Evolutionary conservation across 2,329 filamentous ascomycete genomes (phyloP).

Genomic region (Pezicula rhizophila): DNA sequence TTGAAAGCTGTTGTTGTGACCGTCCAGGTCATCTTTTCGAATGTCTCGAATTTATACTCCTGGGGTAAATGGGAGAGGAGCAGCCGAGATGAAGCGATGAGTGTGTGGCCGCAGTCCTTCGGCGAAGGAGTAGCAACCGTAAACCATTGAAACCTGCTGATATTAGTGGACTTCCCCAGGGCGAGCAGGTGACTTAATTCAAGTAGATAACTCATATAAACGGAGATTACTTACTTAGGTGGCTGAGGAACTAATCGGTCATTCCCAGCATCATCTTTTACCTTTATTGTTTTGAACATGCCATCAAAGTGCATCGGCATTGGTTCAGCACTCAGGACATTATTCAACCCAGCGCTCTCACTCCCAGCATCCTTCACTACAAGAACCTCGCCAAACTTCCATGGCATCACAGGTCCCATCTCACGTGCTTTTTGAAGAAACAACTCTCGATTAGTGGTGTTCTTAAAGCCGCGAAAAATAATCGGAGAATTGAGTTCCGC

Average conservation of each 20-base stretch:
- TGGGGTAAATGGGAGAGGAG: slow-evolving; percentile 41
- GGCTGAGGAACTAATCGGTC: slow-evolving; percentile 36
- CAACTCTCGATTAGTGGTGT: slow-evolving; percentile 36
- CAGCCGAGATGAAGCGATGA: slow-evolving; percentile 46
- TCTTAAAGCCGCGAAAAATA: slow-evolving; percentile 44
- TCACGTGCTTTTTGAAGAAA: slow-evolving; percentile 41
- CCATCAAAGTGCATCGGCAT: slow-evolving; percentile 56
- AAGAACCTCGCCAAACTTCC: slow-evolving; percentile 47
- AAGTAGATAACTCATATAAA: too few relatives aligned
- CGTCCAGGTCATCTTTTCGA: slow-evolving; percentile 31
- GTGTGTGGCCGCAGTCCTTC: slow-evolving; percentile 44
- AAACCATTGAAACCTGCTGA: slow-evolving; percentile 45
- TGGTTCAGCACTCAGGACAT: slow-evolving; percentile 45
- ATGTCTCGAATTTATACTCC: slow-evolving; percentile 30
- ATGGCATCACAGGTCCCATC: slow-evolving; percentile 41
- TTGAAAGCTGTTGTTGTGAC: slow-evolving; percentile 43
- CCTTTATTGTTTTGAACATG: slow-evolving; percentile 45
- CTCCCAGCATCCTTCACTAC: slow-evolving; percentile 44
- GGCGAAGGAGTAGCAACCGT: slow-evolving; percentile 40
- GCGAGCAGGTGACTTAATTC: too few relatives aligned
- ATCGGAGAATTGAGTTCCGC: slow-evolving; percentile 47
- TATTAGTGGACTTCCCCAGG: neutral
- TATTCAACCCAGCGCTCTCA: slow-evolving; percentile 40
- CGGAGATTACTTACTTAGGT: slow-evolving; percentile 30
- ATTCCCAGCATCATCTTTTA: slow-evolving; percentile 31